Base-by-base conservation (phyloP, 1,284 basidiomycete genomes). In the Cryptococcus sp. region DNA sequence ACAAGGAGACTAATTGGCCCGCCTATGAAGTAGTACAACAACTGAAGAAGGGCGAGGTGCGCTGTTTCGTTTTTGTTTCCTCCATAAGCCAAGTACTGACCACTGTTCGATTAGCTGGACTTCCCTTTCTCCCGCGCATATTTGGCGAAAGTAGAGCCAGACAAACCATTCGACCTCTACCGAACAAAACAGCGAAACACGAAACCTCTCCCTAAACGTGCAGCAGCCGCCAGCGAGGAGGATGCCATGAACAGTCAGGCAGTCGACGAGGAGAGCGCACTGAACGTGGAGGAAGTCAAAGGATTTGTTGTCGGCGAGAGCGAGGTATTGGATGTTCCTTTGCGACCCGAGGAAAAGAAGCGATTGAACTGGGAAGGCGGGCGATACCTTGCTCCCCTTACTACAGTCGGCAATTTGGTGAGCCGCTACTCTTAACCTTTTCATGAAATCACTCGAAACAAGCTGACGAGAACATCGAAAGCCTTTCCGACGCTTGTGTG, bases 331-430 rank as follows among this genome's bases (percentile, higher is more conserved):
- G 73, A 76, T 48, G 73, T 75, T 1, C 87, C 86, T 0, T 69
- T 86, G 34, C 83, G 91, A 29, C 86, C 88, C 22, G 75, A 80
- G 15, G 95, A 99, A 79, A 98, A 97, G 81, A 89, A 86, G 72
- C 81, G 91, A 26, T 77, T 99, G 22, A 79, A 91, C 67, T 98
- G 93, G 92, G 80, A 82, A 11, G 89, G 89, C 11, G 91, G 92
- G 75, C 89, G 91, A 1, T 99, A 98, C 78, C 85, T 96, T 1
- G 94, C 94, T 0, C 94, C 95, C 0, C 80, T 99, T 11, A 98
- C 95, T 0, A 99, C 94, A 0, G 93, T 95, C 26, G 94, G 95
- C 26, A 98, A 98, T 69, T 76, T 98, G 68, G 91, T 91, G 74
- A 49, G 86, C 40, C 10, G 23, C 10, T 38, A 19, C 45, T 50